Percentiles rank a stretch among this genome's conserved stretches.
phyloP scores from a whole-genome alignment of 257 asterid genomes.

The Phtheirospermum japonicum region DNA sequence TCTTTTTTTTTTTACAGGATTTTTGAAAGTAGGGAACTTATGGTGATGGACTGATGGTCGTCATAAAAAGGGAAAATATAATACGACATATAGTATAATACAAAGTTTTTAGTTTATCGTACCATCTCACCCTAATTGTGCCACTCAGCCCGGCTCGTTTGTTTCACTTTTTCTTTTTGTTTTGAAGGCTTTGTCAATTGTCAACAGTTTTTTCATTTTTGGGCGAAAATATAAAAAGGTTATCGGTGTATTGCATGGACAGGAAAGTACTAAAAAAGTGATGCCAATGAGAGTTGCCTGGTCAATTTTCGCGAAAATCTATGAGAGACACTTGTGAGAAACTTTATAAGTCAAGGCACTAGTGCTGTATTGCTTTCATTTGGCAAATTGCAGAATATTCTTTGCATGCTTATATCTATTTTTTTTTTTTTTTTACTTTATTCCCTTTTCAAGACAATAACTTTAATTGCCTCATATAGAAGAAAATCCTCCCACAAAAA shows the following conservation, averaged over 20 bases:
- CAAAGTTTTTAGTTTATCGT: too few relatives aligned
- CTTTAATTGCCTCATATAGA: not conserved
- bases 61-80: too few relatives aligned
- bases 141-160: too few relatives aligned
- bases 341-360: not conserved
- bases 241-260: not conserved
- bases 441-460: not conserved
- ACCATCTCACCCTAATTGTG: too few relatives aligned
- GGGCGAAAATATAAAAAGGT: not conserved
- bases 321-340: conserved; percentile 1
- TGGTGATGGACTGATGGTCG: too few relatives aligned
- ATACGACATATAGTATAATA: too few relatives aligned
- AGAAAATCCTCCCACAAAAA: too few relatives aligned
- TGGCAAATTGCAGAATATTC: not conserved
- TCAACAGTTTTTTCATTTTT: not conserved
- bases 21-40: not conserved
- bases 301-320: conserved; percentile 1
- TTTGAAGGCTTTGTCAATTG: not conserved
- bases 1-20: too few relatives aligned
- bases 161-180: not conserved
- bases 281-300: not conserved
- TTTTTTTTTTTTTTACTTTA: not conserved
- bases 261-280: not conserved
- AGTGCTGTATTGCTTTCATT: conserved; percentile 3
- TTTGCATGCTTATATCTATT: not conserved